phyloP scores from a whole-genome alignment of 495 filamentous ascomycete species.

The Annulohypoxylon stygium region DNA sequence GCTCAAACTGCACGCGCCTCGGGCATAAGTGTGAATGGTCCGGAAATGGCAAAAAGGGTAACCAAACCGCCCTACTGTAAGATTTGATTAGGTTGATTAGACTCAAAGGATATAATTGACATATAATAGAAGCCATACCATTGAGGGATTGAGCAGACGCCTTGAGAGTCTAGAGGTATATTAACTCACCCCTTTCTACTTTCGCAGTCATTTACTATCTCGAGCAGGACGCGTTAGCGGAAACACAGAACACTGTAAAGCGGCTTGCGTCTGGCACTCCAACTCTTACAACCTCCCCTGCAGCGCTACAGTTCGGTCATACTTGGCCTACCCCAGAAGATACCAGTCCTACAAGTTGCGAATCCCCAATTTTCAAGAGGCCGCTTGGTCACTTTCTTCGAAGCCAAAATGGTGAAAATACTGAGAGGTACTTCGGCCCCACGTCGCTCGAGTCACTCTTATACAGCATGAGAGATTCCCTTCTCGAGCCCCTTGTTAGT shows the following conservation, averaged over 20 bases:
- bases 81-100: background rate
- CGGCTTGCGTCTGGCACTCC: conserved; percentile 19
- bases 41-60: conserved; percentile 38
- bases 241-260: conserved; percentile 35
- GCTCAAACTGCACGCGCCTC: conserved; percentile 34
- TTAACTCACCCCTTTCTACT: background rate
- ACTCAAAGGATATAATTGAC: conserved; percentile 5
- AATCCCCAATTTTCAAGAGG: conserved; percentile 23
- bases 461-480: conserved; percentile 21
- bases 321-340: conserved; percentile 34
- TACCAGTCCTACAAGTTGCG: background rate
- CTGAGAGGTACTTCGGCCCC: conserved; percentile 30
- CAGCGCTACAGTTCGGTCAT: conserved; percentile 6
- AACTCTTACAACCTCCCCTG: background rate
- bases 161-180: conserved; percentile 35
- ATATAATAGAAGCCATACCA: conserved; percentile 32
- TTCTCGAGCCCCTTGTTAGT: conserved; percentile 24
- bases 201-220: background rate
- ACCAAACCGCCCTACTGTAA: conserved; percentile 36
- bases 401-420: conserved; percentile 6
- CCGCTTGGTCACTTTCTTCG: conserved; percentile 34
- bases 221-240: conserved; percentile 23
- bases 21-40: conserved; percentile 41
- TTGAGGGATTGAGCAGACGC: conserved; percentile 30
- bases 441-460: conserved; percentile 31